Conservation (phyloP, 2,329 filamentous ascomycete species). For the Escovopsis sp. region DNA sequence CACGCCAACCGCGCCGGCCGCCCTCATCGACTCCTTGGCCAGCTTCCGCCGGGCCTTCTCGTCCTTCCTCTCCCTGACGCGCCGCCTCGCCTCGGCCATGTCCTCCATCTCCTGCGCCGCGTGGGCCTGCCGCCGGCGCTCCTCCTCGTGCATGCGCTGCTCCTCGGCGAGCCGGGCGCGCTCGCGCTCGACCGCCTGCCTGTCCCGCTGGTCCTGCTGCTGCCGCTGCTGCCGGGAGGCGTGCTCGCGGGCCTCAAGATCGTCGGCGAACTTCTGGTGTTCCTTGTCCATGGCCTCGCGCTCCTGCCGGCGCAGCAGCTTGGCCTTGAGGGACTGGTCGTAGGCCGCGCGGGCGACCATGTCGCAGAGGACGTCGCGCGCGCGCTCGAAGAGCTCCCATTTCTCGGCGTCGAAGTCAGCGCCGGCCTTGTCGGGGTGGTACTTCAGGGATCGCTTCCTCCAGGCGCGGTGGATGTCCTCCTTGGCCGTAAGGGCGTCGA, state of each 20-base stretch:
- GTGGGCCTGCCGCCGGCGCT: slow-evolving; percentile 18
- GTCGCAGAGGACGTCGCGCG: slow-evolving; percentile 70
- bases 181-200: slow-evolving; percentile 22
- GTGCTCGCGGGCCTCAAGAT: slow-evolving; percentile 65
- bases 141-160: slow-evolving; percentile 22
- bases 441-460: slow-evolving; percentile 70
- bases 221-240: slow-evolving; percentile 45
- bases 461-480: slow-evolving; percentile 73
- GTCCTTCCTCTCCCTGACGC: slow-evolving; percentile 25
- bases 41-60: slow-evolving; percentile 23
- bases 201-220: slow-evolving; percentile 22
- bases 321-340: slow-evolving; percentile 59
- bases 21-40: slow-evolving; percentile 20
- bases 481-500: slow-evolving; percentile 48
- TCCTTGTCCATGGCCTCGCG: slow-evolving; percentile 59
- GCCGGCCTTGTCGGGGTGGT: slow-evolving; percentile 85
- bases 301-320: slow-evolving; percentile 53
- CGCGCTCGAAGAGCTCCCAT: slow-evolving; percentile 74
- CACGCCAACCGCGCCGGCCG: slow-evolving; percentile 7
- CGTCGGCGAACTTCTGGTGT: slow-evolving; percentile 65
- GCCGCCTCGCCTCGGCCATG: slow-evolving; percentile 20
- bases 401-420: slow-evolving; percentile 59
- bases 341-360: slow-evolving; percentile 58
- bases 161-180: slow-evolving; percentile 21
- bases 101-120: slow-evolving; percentile 25